These are phyloP conservation scores for Lagenaria siceraria DNA, from an alignment of 306 rosid genomes.

Conservation along the genomic window DNA sequence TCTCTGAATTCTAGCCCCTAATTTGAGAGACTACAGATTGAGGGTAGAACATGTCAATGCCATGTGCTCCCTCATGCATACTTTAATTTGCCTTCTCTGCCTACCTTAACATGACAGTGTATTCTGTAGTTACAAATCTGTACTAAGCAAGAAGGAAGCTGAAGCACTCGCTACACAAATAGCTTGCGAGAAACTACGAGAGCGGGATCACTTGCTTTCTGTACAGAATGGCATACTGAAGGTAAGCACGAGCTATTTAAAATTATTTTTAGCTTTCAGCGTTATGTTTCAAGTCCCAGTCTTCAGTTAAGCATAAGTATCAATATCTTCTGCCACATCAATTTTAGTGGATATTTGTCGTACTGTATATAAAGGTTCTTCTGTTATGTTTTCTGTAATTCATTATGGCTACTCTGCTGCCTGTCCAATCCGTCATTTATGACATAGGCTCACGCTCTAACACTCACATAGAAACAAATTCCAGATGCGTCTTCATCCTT, in stretches of 20 bases:
- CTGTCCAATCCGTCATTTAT: background rate
- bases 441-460: background rate
- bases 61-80: background rate
- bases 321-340: background rate
- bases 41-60: background rate
- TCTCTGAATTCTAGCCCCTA: background rate
- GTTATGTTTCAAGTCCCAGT: background rate
- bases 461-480: background rate
- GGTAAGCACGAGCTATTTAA: constrained; percentile 22
- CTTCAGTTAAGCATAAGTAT: background rate
- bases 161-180: constrained; percentile 48
- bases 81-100: background rate
- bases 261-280: background rate
- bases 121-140: constrained; percentile 42
- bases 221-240: constrained; percentile 81
- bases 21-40: background rate
- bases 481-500: background rate
- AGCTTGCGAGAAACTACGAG: constrained; percentile 49
- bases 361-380: background rate
- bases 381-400: background rate
- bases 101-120: background rate
- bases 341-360: background rate
- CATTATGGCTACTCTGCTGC: background rate
- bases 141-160: constrained; percentile 42
- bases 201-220: constrained; percentile 75